Evolutionary conservation across 2,329 filamentous ascomycete species (phyloP), one percentile per base, ranked within the genome.

Genomic region (Neocatenulostroma microsporum): DNA sequence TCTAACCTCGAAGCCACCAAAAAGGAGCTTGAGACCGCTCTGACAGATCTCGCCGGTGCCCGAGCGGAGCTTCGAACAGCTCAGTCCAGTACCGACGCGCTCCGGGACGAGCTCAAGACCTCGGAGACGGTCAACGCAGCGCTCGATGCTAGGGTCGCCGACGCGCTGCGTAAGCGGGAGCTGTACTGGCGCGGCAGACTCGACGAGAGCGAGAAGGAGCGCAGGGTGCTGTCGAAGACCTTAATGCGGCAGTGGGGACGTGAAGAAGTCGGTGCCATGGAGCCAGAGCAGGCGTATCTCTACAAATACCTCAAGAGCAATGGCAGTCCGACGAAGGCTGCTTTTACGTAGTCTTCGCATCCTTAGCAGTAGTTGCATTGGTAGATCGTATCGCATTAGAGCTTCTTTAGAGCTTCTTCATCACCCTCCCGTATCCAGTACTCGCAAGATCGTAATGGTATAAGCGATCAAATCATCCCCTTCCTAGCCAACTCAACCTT

Each of bases 171-270:
- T 13, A 46, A 44, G 23, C 41, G 49, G 13, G 53, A 56, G 34
- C 30, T 25, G 21, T 38, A 49, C 27, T 54, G 49, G 51, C 39
- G 40, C 5, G 37, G 35, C 20, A 49, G 44, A 29, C 24, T 50
- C 17, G 46, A 47, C 23, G 45, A 50, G 29, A 31, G 52, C 23
- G 47, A 51, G 37, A 46, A 45, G 21, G 57, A 61, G 48, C 47
- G 56, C 23, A 49, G 48, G 36, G 36, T 47, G 0, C 53, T 61
- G 53, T 52, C 46, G 4, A 56, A 57, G 34, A 74, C 80, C 28
- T 66, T 94, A 32, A 78, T 88, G 61, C 73, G 82, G 45, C 83
- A 86, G 45, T 94, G 88, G 88, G 85, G 93, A 52, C 76, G 82
- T 26, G 56, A 60, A 34, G 61, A 63, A 36, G 51, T 53, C 14